Conservation (phyloP, 1,284 basidiomycete species). For the Uromyces viciae-fabae region DNA sequence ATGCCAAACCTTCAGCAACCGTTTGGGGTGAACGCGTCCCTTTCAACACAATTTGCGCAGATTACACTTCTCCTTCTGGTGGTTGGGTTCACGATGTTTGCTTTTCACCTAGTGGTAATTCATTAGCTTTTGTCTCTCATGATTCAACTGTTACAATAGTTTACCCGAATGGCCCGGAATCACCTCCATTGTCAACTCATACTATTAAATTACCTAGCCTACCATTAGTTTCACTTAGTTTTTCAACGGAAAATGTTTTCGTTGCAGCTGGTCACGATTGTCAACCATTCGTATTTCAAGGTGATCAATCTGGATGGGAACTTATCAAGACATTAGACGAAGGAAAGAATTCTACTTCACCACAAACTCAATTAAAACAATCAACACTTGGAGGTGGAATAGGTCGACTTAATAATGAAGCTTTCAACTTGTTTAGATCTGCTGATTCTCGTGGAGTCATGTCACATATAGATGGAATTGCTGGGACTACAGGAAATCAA, state of each 20-base stretch:
- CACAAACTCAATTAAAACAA: not conserved
- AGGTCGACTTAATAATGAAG: slow-evolving; percentile 82
- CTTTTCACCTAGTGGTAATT: slow-evolving; percentile 91
- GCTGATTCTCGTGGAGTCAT: slow-evolving; percentile 81
- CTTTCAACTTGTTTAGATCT: slow-evolving; percentile 89
- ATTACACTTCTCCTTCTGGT: slow-evolving; percentile 78
- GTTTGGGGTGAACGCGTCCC: slow-evolving; percentile 97
- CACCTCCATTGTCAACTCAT: slow-evolving; percentile 60
- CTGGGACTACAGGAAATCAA: slow-evolving; percentile 49
- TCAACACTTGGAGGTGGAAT: slow-evolving; percentile 57
- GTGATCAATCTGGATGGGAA: slow-evolving; percentile 67
- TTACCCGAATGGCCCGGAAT: slow-evolving; percentile 68
- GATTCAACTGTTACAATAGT: slow-evolving; percentile 85
- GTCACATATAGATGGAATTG: slow-evolving; percentile 51
- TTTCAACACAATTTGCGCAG: slow-evolving; percentile 95
- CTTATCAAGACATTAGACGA: slow-evolving; percentile 79
- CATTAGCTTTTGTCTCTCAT: slow-evolving; percentile 89
- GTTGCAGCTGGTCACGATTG: slow-evolving; percentile 97
- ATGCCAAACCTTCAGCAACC: slow-evolving; percentile 78
- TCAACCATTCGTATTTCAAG: slow-evolving; percentile 82
- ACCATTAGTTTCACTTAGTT: slow-evolving; percentile 76
- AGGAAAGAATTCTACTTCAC: slow-evolving; percentile 48
- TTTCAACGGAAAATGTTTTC: slow-evolving; percentile 73
- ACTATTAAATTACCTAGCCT: slow-evolving; percentile 71
- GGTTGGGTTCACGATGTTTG: slow-evolving; percentile 96